Base-by-base conservation (phyloP, 331 rosid species). In the Acacia pycnantha region DNA sequence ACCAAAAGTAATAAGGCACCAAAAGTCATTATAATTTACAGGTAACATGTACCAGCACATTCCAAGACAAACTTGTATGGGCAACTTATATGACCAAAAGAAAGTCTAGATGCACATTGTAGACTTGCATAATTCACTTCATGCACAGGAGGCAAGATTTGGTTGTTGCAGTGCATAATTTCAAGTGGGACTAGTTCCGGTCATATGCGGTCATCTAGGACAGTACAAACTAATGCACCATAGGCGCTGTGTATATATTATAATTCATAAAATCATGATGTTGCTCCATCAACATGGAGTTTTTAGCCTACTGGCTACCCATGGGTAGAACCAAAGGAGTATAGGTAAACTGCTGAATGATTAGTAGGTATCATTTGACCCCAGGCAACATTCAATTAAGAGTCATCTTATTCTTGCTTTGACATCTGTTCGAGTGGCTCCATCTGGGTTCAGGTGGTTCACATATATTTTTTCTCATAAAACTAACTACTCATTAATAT, bases 1-100 rank as follows among this genome's bases (percentile, higher is more conserved):
- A 33, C 65, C 24, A 68, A 51, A 80, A 74, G 77, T 53, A 84
- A 78, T 77, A 72, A 54, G 71, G 22, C 54, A 77, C 71, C 70
- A 79, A 74, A 83, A 46, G 70, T 77, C 67, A 74, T 35, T 59
- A 21, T 53, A 75, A 21, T 71, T 35, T 27, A 43, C 73, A 48
- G 40, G 53, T 31, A 53, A 67, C 26, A 61, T 35, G 15, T 31
- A 70, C 79, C 70, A 71, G 81, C 64, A 71, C 46, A 82, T 50
- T 74, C 24, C 54, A 44, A 78, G 26, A 70, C 22, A 58, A 56
- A 51, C 72, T 61, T 31, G 24, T 53, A 50, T 40, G 71, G 61
- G 53, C 41, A 53, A 75, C 44, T 68, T 67, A 43, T 43, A 43
- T 10, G 12, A 43, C 12, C 46, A 33, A 69, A 40, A 37, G 18